Base-by-base conservation (phyloP, 2,329 filamentous ascomycete genomes). In the Verticillium klebahnii region DNA sequence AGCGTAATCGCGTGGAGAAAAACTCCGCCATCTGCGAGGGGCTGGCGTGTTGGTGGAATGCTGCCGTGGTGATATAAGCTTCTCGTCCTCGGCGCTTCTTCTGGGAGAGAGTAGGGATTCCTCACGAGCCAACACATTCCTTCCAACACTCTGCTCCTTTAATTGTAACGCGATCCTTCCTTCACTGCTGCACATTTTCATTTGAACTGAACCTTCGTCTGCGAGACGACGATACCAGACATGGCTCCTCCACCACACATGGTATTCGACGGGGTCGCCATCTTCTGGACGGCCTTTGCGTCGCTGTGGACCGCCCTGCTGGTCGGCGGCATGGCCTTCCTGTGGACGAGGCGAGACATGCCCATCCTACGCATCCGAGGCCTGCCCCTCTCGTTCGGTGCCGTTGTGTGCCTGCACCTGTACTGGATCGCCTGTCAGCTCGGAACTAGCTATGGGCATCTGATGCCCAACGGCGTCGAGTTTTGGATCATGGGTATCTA, bases 401-500 rank as follows among this genome's bases (percentile, higher is more conserved):
- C 75, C 62, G 71, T 78, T 58, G 72, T 75, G 61, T 63, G 71
- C 29, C 72, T 80, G 23, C 78, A 80, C 61, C 62, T 75, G 4
- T 81, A 80, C 70, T 80, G 77, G 77, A 59, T 75, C 23, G 71
- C 75, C 2, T 73, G 78, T 2, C 70, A 76, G 63, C 70, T 74
- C 3, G 77, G 68, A 1, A 80, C 80, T 61, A 68, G 72, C 23
- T 72, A 77, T 59, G 75, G 73, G 2, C 71, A 76, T 2, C 63
- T 79, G 1, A 73, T 75, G 59, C 82, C 85, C 0, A 84, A 84
- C 59, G 75, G 79, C 23, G 77, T 78, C 17, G 84, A 88, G 71
- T 90, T 80, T 70, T 89, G 86, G 85, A 80, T 88, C 71, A 89
- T 89, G 87, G 82, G 83, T 63, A 77, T 86, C 60, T 87, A 85